phyloP scores from a whole-genome alignment of 345 rosid species.

The Dovyalis caffra region DNA sequence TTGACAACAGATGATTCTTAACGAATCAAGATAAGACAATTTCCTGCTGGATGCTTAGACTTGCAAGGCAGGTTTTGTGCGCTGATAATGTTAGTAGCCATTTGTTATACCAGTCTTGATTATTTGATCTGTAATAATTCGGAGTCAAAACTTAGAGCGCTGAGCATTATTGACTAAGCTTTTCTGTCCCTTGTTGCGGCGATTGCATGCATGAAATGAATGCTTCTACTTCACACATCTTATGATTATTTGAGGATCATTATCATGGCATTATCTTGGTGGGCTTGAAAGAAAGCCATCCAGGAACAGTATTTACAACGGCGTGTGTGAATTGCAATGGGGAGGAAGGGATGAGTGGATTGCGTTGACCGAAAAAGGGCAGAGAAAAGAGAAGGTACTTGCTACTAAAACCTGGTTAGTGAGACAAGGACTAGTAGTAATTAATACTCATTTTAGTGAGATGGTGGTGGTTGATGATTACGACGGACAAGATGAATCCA shows the following conservation, averaged over 20 bases:
- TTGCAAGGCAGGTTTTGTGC: constrained; percentile 11
- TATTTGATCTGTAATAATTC: not conserved
- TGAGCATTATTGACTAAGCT: not conserved
- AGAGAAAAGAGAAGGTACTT: not conserved
- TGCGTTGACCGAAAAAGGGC: not conserved
- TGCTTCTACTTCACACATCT: not conserved
- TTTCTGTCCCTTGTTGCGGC: not conserved
- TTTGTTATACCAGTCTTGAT: constrained; percentile 18
- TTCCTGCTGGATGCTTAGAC: constrained; percentile 5
- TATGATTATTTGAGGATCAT: not conserved
- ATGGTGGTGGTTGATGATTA: not conserved
- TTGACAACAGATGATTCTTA: not conserved
- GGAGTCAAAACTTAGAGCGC: not conserved
- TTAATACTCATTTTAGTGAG: not conserved
- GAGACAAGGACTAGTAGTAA: not conserved
- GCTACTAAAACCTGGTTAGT: not conserved
- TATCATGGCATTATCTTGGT: not conserved
- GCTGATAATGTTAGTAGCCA: not conserved
- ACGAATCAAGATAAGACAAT: not conserved
- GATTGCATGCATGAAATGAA: not conserved
- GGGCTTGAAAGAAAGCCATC: not conserved
- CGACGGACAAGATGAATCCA: not conserved
- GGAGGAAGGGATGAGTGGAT: too few relatives aligned
- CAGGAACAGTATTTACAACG: too few relatives aligned
- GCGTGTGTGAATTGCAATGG: too few relatives aligned